A percentile compares a stretch with the other conserved stretches of the same genome.
Conservation (phyloP, 345 rosid species). For the Syzygium aromaticum region DNA sequence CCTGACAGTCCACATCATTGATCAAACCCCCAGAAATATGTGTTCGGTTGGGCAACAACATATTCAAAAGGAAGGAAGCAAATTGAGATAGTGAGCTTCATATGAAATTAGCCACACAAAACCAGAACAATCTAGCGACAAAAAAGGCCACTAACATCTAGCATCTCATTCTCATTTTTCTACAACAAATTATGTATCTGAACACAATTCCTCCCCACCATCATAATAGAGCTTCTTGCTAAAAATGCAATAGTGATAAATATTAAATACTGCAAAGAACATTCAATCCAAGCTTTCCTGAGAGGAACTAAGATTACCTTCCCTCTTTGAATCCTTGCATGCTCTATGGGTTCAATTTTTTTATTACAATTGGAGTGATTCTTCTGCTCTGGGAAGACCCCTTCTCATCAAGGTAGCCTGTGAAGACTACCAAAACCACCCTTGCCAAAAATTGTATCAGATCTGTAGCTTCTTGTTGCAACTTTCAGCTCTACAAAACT, state of each 20-base stretch:
- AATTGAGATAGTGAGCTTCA: neutral
- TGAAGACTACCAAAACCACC: constrained; percentile 4
- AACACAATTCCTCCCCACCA: neutral
- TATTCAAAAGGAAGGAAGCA: neutral
- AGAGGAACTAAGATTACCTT: neutral
- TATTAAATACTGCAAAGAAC: neutral
- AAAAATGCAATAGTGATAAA: neutral
- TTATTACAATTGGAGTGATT: neutral
- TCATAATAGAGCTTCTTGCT: neutral
- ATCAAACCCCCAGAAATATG: neutral
- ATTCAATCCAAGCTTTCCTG: neutral
- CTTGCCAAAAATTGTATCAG: neutral
- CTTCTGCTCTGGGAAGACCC: neutral
- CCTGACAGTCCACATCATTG: neutral
- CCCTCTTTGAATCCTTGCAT: constrained; percentile 5
- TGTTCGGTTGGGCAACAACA: neutral
- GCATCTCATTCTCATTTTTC: neutral
- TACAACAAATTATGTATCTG: neutral
- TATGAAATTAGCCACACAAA: neutral
- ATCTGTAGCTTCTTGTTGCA: neutral
- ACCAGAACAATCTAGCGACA: neutral
- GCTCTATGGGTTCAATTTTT: neutral
- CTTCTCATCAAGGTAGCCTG: constrained; percentile 3
- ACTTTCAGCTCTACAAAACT: neutral
- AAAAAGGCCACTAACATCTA: neutral